Evolutionary conservation across 441 rosid genomes (phyloP), one percentile per base, ranked within the genome.

Genomic region (Populus hybrid): DNA sequence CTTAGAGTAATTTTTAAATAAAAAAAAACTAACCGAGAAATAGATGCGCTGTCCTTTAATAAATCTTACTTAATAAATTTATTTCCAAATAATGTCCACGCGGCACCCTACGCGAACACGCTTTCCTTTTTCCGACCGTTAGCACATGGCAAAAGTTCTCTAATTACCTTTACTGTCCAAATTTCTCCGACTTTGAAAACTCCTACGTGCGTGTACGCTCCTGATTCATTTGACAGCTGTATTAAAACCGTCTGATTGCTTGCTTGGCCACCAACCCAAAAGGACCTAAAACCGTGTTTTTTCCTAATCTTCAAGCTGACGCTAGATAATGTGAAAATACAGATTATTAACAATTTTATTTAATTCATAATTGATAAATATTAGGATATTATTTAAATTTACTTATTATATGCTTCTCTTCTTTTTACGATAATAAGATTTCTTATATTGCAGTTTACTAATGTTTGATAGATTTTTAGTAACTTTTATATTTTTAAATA

Each of bases 121-220:
- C 26, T 34, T 72, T 59, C 46, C 21, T 1, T 61, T 64, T 74
- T 16, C 28, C 32, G 70, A 74, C 77, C 77, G 70, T 74, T 74
- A 24, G 38, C n/a, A 71, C 9, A 71, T 24, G 30, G 18, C n/a
- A 4, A 20, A 24, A 3, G 65, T n/a, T 1, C 3, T 20, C 21
- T 5, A 34, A 4, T 30, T 0, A 18, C 3, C 61, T 57, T 16
- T 5, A 20, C 67, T 14, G 46, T 53, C 32, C 42, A 18, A 1
- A 57, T 16, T 32, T 30, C 10, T 7, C 18, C 53, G n/a, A 21
- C 36, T 26, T 61, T 57, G 8, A 42, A 34, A 35, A 61, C 32
- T 6, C 24, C 20, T 21, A 34, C 1, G 24, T 20, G n/a, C 76
- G 76, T 74, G 63, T 65, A 74, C 70, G 57, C 6, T 38, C 70